Base-by-base conservation (phyloP, 441 rosid species). In the Gossypium gossypioides region DNA sequence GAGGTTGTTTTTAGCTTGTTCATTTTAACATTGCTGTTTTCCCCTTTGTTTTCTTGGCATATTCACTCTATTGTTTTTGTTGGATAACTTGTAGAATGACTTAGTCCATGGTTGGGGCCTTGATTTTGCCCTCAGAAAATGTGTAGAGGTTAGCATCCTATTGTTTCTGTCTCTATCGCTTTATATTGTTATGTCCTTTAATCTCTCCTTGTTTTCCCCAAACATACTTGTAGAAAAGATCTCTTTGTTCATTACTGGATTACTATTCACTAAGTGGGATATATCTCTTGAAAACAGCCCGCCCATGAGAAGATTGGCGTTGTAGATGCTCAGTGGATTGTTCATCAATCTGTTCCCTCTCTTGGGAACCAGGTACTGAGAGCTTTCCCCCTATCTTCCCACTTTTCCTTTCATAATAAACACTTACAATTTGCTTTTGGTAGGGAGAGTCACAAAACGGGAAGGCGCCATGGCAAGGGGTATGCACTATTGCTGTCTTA, bases 51-150 rank as follows among this genome's bases (percentile, higher is more conserved):
- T 34, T 63, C 68, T 1, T 15, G 2, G 27, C 29, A 16, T 21
- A 56, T 74, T 72, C 21, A 21, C 24, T 4, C 59, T 37, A 42
- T 29, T 2, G 42, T 68, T 56, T 42, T 46, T 44, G 12, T 19
- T 52, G 63, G 52, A 15, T 10, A 50, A 29, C 73, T 60, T 37
- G 76, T 89, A 96, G 98, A 96, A 96, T 76, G 99, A 96, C 84
- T 87, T 96, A 78, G 93, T 96, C 60, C 99, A 96, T 44, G 98
- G 99, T 50, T 96, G 99, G 99, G 98, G 99, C 67, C 96, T 96
- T 3, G 99, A 96, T 78, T 96, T 96, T 78, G 90, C 97, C 68
- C 88, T 96, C 54, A 80, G 96, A 81, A 91, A 81, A 85, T 96
- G 99, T 76, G 91, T 96, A 22, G 93, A 96, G 90, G 99, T 88